A percentile compares a stretch with the other conserved stretches of the same genome.
phyloP scores from a whole-genome alignment of 345 rosid genomes.

The Salix purpurea region DNA sequence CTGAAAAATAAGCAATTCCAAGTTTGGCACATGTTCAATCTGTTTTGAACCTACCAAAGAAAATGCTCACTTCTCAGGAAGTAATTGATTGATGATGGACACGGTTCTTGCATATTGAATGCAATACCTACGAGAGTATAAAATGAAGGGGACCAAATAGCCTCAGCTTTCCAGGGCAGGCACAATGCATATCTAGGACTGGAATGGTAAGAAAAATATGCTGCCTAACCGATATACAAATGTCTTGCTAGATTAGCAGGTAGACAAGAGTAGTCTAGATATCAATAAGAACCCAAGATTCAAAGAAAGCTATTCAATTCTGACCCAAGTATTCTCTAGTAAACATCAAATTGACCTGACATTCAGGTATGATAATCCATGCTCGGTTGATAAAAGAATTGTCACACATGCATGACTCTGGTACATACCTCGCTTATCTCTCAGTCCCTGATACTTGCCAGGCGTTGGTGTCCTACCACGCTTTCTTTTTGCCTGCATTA shows the following conservation, averaged over 20 bases:
- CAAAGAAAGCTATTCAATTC: background rate
- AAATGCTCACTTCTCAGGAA: background rate
- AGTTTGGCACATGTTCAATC: too few species aligned
- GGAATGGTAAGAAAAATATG: background rate
- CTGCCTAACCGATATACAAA: too few species aligned
- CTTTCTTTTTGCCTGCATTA: slow-evolving; percentile 54
- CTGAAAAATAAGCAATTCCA: background rate
- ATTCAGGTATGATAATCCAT: background rate
- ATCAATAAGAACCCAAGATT: background rate
- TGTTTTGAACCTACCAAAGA: background rate
- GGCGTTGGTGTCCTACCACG: slow-evolving; percentile 72
- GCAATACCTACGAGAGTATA: background rate
- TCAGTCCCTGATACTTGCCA: slow-evolving; percentile 53
- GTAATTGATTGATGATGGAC: background rate
- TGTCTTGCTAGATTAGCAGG: background rate
- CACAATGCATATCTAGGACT: too few species aligned
- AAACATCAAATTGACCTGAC: background rate
- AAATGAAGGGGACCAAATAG: background rate
- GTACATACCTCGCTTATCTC: slow-evolving; percentile 43
- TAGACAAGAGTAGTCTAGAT: background rate
- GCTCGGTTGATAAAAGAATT: background rate
- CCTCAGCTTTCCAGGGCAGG: too few species aligned
- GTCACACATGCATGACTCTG: background rate
- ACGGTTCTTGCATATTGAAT: background rate
- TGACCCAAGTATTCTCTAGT: background rate